Evolutionary conservation across 1,284 basidiomycete species (phyloP), one percentile per base, ranked within the genome.

Genomic region (Ustilago tritici): DNA sequence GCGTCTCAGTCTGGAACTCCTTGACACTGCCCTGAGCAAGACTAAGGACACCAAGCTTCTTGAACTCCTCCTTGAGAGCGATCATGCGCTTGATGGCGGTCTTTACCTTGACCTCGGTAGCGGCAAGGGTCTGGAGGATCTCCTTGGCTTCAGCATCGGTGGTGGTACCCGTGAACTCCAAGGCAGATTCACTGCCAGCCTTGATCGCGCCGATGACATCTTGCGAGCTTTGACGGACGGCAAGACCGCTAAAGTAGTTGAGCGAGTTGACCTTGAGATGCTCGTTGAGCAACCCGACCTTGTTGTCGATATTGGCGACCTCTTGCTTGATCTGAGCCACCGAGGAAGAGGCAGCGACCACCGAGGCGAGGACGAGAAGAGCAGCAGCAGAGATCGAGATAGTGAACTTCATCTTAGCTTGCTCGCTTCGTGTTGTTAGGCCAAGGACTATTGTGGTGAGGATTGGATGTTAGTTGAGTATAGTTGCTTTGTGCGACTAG

Each of bases 351-450:
- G 67, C 61, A 9, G 67, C 17, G 0, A 35, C 57, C 9, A 57
- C 10, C 17, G 57, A 50, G 38, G 49, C 67, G 28, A 64, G 43
- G 5, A 49, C 56, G 28, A 70, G 36, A 34, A 70, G 43, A 34
- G 35, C 15, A 47, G 58, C 57, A n/a, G 57, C n/a, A n/a, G 23
- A 28, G 23, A 35, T 40, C n/a, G 60, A 17, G 36, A 43, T 52
- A 19, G 67, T 17, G 58, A 69, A 38, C 60, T 62, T 68, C 66
- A 68, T 68, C 28, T 53, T 60, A 36, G 6, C 49, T 50, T 50
- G 49, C 5, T 14, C 23, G 28, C 28, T 32, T 31, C 2, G 31
- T 12, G 3, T 12, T 12, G 49, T 31, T 31, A 0, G 10, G 4
- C 1, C 3, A 7, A 32, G 31, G 49, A 17, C 31, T 31, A 7